These are phyloP conservation scores for Solanum arcanum DNA, from an alignment of 257 asterid species.

Conservation along the genomic window DNA sequence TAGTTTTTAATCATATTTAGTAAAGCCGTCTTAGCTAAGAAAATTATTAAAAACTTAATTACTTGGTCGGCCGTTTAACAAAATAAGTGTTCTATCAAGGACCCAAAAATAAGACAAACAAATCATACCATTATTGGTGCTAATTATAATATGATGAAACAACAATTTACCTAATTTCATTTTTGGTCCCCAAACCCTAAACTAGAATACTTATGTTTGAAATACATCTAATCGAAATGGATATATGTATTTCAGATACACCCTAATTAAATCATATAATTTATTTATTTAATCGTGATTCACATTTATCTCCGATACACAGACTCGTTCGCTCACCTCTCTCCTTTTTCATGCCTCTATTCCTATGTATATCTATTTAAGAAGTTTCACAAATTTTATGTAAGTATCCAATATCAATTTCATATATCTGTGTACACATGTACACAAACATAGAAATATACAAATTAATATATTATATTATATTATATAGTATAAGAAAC, in stretches of 20 bases:
- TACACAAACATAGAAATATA: not conserved
- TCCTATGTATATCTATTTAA: no score
- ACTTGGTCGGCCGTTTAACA: not conserved
- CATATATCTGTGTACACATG: not conserved
- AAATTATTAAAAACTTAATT: not conserved
- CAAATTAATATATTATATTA: not conserved
- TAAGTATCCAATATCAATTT: no score
- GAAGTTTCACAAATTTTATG: no score
- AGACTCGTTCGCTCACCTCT: no score
- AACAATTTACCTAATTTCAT: not conserved
- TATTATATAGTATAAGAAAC: not conserved
- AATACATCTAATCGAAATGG: no score
- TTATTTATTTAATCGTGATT: no score
- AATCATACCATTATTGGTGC: not conserved
- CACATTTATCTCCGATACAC: no score
- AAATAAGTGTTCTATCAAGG: not conserved
- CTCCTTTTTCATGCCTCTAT: no score
- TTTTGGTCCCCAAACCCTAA: not conserved
- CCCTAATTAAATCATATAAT: no score
- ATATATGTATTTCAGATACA: no score
- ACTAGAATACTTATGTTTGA: not conserved
- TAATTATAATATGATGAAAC: not conserved
- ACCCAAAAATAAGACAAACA: not conserved
- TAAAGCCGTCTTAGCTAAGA: not conserved
- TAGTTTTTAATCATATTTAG: not conserved